These are phyloP conservation scores for Acanthamoeba triangularis DNA, from an alignment of 208 protist species.

Conservation along the genomic window DNA sequence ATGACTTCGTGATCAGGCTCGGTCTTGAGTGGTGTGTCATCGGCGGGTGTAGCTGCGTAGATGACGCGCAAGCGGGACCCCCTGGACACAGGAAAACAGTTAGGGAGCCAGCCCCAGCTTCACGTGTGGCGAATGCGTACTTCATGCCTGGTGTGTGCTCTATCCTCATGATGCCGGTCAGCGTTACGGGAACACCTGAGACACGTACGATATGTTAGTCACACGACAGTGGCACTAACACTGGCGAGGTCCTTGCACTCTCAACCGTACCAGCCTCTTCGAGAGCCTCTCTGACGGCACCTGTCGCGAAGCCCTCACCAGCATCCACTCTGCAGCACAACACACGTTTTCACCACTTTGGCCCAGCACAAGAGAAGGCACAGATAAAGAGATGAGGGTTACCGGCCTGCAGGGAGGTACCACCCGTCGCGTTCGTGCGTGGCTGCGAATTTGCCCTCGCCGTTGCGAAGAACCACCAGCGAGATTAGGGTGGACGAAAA, in stretches of 20 bases:
- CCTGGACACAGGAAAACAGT: background rate
- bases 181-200: constrained; percentile 5
- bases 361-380: background rate
- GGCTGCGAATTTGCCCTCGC: constrained; percentile 18
- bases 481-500: constrained; percentile 44
- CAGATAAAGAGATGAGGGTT: background rate
- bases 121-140: background rate
- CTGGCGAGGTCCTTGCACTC: background rate
- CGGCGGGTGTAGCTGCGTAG: background rate
- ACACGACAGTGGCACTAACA: background rate
- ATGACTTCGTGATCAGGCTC: constrained; percentile 41
- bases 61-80: constrained; percentile 52
- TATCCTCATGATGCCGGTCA: background rate
- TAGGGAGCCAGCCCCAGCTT: too few species aligned
- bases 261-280: constrained; percentile 28
- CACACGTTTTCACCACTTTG: background rate
- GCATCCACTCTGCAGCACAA: background rate
- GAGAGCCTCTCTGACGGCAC: constrained; percentile 5
- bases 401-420: constrained; percentile 63
- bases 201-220: background rate
- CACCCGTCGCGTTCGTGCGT: constrained; percentile 71
- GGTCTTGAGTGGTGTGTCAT: constrained; percentile 60
- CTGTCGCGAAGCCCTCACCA: constrained; percentile 46
- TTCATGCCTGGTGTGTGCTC: constrained; percentile 61
- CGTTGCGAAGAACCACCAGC: constrained; percentile 35